Conservation (phyloP, 805 yeast genomes). For the Saturnispora ahearnii region DNA sequence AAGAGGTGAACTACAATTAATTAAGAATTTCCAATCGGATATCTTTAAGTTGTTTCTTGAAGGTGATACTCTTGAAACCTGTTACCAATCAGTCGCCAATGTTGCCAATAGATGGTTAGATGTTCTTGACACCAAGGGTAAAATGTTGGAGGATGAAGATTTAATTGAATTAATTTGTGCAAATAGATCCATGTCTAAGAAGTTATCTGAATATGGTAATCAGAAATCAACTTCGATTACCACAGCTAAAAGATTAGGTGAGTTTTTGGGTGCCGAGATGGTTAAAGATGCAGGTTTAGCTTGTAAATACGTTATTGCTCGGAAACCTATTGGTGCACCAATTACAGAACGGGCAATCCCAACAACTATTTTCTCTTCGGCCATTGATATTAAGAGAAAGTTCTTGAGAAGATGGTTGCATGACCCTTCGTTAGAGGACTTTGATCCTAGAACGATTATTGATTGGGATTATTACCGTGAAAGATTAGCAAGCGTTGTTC, state of each 20-base stretch:
- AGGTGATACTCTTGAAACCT: constrained; percentile 67
- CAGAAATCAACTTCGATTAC: constrained; percentile 95
- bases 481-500: constrained; percentile 85
- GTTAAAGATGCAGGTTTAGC: constrained; percentile 94
- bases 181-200: constrained; percentile 89
- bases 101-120: constrained; percentile 97
- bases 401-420: constrained; percentile 81
- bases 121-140: constrained; percentile 80
- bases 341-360: constrained; percentile 96
- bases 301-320: constrained; percentile 85
- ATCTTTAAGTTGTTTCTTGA: constrained; percentile 85
- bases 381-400: constrained; percentile 53
- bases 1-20: constrained; percentile 89
- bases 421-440: constrained; percentile 65
- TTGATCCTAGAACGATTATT: constrained; percentile 80
- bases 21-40: constrained; percentile 92
- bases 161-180: constrained; percentile 92
- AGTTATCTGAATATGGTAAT: constrained; percentile 76
- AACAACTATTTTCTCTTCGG: constrained; percentile 89
- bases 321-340: constrained; percentile 75
- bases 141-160: constrained; percentile 86
- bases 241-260: constrained; percentile 88
- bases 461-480: constrained; percentile 94
- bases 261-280: constrained; percentile 92
- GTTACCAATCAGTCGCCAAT: constrained; percentile 82